Evolutionary conservation across 75 land plant genomes (phyloP), one percentile per base, ranked within the genome.

Genomic region (Isoetes taiwanensis): DNA sequence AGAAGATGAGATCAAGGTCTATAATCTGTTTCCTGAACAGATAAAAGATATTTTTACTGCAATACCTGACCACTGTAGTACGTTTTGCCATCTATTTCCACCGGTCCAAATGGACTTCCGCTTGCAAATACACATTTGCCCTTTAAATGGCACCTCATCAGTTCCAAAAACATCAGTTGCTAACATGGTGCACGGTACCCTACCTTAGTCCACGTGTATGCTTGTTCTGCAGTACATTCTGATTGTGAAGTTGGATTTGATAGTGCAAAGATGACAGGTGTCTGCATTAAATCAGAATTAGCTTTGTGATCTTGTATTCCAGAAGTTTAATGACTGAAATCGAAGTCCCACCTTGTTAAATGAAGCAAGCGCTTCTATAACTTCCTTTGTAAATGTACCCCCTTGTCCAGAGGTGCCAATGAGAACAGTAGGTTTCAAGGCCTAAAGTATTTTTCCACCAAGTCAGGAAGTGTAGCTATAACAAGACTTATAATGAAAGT

Each of bases 71-170:
- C 95, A 46, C 87, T 78, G 32, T 60, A 62, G 58, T 63, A 80
- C 52, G 79, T 72, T 63, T 80, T 83, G 4, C 83, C 97, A 24
- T 78, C 57, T 14, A 64, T 68, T 29, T 74, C 79, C 16, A 90
- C 80, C 34, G 94, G 95, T 58, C 72, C 93, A 70, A 86, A 90
- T 30, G 97, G 97, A 46, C 97, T 90, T 50, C 94, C 97, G 68
- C 97, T 83, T 8, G 95, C 84, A 72, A 80, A 90, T 4, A 90
- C 72, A 32, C 85, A 83, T 50, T 79, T 76, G 5, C 97, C 94
- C 88, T 90, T 78, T 9, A 31, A 3, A 57, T 2, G 28, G n/a
- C n/a, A n/a, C n/a, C n/a, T n/a, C n/a, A n/a, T n/a, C n/a, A n/a
- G n/a, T n/a, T n/a, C n/a, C n/a, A n/a, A n/a, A n/a, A n/a, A n/a